Percentiles rank a stretch among this genome's conserved stretches.
phyloP scores from a whole-genome alignment of 106 monocot genomes.

The Allium cepa region DNA sequence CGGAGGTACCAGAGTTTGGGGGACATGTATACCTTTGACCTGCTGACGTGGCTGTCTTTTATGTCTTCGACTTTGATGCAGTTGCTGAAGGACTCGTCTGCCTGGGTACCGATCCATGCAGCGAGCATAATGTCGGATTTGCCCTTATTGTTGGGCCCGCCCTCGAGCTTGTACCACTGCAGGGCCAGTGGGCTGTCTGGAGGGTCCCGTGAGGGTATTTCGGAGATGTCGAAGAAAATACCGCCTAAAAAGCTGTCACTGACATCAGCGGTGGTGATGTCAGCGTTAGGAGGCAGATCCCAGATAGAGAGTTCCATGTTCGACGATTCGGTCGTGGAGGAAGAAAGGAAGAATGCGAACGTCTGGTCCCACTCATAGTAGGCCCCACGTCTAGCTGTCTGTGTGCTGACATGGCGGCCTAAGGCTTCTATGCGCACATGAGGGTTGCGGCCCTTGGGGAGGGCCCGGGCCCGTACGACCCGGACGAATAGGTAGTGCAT shows the following conservation, averaged over 20 bases:
- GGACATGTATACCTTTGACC: constrained; percentile 75
- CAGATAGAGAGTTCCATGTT: constrained; percentile 68
- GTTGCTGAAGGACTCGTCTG: constrained; percentile 61
- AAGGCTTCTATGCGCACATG: constrained; percentile 48
- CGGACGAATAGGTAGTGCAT: constrained; percentile 87
- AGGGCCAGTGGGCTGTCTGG: constrained; percentile 71
- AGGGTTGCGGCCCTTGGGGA: constrained; percentile 34
- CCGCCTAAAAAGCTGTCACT: constrained; percentile 59
- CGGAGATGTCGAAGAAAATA: constrained; percentile 72
- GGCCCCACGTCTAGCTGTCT: constrained; percentile 30
- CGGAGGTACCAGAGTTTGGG: constrained; percentile 95
- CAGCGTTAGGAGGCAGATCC: constrained; percentile 45
- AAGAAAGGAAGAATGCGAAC: constrained; percentile 55
- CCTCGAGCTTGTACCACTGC: constrained; percentile 93
- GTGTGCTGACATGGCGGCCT: constrained; percentile 43
- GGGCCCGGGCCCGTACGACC: constrained; percentile 59
- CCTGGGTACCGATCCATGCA: constrained; percentile 88
- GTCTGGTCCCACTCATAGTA: constrained; percentile 85
- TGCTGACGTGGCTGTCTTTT: constrained; percentile 12
- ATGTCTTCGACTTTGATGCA: constrained; percentile 50
- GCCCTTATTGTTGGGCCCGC: constrained; percentile 26
- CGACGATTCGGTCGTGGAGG: constrained; percentile 13
- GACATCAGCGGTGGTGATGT: constrained; percentile 11
- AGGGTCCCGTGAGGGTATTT: constrained; percentile 52
- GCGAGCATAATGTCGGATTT: constrained; percentile 69